These are phyloP conservation scores for Cephaloascus fragrans DNA, from an alignment of 805 yeast genomes.

Conservation along the genomic window DNA sequence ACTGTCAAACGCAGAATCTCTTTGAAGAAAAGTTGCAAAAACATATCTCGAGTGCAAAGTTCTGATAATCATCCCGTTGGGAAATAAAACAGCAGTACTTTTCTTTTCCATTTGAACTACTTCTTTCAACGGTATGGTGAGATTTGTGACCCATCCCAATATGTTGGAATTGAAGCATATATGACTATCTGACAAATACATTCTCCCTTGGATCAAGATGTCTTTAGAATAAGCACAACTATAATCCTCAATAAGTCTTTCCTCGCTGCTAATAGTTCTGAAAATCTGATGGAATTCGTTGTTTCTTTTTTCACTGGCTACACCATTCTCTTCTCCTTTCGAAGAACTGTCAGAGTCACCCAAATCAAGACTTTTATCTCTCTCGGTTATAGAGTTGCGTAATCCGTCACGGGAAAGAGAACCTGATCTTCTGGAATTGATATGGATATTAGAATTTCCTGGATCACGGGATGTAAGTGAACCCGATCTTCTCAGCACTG, in stretches of 20 bases:
- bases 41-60: conserved; percentile 53
- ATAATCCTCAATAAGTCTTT: conserved; percentile 48
- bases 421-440: background rate
- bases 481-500: background rate
- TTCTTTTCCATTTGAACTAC: conserved; percentile 56
- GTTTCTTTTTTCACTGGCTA: conserved; percentile 42
- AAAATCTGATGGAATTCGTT: conserved; percentile 52
- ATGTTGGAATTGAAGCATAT: conserved; percentile 60
- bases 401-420: background rate
- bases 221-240: conserved; percentile 61
- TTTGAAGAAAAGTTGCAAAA: conserved; percentile 55
- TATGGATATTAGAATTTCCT: background rate
- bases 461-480: background rate
- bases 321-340: conserved; percentile 13
- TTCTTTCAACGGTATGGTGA: conserved; percentile 48
- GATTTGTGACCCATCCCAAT: conserved; percentile 55
- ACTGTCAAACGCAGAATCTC: conserved; percentile 44
- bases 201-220: conserved; percentile 56
- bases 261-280: conserved; percentile 38
- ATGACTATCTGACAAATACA: conserved; percentile 46
- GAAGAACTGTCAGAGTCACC: conserved; percentile 1
- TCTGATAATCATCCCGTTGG: conserved; percentile 56
- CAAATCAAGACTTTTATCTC: background rate
- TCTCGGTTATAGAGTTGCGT: background rate
- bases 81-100: conserved; percentile 58